Percentiles rank a stretch among this genome's conserved stretches.
Evolutionary conservation across 371 early-diverging fungal species (phyloP).

Genomic region (Pancytospora philotis): DNA sequence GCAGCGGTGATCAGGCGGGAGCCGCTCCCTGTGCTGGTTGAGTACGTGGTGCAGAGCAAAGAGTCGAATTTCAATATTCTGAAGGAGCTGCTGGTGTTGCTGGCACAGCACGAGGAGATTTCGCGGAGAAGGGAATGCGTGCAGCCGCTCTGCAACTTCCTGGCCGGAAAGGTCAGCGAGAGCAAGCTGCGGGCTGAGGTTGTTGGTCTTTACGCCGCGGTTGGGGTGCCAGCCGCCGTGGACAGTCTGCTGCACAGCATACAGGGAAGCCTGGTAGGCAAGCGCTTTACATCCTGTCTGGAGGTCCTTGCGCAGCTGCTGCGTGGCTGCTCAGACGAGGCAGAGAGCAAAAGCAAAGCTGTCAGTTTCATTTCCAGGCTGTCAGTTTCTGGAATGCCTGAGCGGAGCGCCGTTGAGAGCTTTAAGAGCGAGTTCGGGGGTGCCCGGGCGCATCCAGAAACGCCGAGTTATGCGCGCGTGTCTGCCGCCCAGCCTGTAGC

Average conservation of each 20-base stretch:
- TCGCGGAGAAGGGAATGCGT: not conserved
- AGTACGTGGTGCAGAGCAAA: slow-evolving; percentile 1
- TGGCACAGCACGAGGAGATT: not conserved
- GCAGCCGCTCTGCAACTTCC: not conserved
- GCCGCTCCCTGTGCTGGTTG: not conserved
- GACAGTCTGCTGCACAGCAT: not conserved
- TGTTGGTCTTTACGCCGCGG: not conserved
- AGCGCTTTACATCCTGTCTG: not conserved
- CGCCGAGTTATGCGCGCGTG: no score
- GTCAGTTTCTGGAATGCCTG: slow-evolving; percentile 11
- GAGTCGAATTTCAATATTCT: slow-evolving; percentile 13
- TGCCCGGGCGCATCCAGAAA: no score
- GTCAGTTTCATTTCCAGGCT: not conserved
- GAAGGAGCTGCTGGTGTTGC: not conserved
- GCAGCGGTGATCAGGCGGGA: not conserved
- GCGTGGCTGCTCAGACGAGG: not conserved
- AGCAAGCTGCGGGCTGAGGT: slow-evolving; percentile 15
- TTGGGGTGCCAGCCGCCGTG: not conserved
- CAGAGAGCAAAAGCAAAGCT: not conserved
- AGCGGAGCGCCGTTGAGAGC: slow-evolving; percentile 8
- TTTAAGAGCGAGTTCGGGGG: slow-evolving; percentile 6
- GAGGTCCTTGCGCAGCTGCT: not conserved
- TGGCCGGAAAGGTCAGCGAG: slow-evolving; percentile 16
- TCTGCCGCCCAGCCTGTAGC: no score
- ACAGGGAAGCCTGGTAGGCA: slow-evolving; percentile 3